These are phyloP conservation scores for Deuterostichococcus epilithicus DNA, from an alignment of 139 green algal genomes.

Conservation along the genomic window DNA sequence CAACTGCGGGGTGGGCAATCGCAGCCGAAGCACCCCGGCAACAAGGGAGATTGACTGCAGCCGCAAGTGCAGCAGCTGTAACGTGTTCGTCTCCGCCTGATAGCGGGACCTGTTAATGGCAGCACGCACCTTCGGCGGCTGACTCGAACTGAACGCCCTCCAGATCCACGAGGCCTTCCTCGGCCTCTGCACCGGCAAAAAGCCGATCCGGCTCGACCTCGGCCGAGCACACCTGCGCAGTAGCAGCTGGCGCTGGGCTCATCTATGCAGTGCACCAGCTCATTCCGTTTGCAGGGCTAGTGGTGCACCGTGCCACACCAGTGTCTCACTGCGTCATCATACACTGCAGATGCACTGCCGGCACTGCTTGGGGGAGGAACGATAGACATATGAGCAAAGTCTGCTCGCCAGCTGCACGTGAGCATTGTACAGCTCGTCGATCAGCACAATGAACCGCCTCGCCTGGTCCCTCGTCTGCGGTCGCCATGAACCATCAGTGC, in stretches of 20 bases:
- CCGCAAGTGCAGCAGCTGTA: no score
- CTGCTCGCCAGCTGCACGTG: slow-evolving; percentile 22
- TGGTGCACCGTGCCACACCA: slow-evolving; percentile 46
- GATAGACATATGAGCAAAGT: no score
- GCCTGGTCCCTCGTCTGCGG: slow-evolving; percentile 67
- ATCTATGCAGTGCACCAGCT: no score
- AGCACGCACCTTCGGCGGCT: slow-evolving; percentile 62
- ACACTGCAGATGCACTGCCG: no score
- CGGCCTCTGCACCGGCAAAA: slow-evolving; percentile 44
- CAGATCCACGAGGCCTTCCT: slow-evolving; percentile 64
- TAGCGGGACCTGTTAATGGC: neutral
- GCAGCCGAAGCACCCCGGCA: no score
- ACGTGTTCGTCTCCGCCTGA: neutral
- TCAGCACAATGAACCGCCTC: slow-evolving; percentile 83
- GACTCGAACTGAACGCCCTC: slow-evolving; percentile 77
- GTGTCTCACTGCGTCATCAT: neutral
- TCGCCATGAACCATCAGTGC: neutral
- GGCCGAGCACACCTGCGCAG: slow-evolving; percentile 50
- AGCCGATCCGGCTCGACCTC: slow-evolving; percentile 60
- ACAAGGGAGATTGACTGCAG: neutral
- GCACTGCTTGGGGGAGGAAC: no score
- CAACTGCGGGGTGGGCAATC: no score
- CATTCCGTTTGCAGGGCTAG: slow-evolving; percentile 34
- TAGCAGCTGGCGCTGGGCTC: no score
- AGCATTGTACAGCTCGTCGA: slow-evolving; percentile 79